These are phyloP conservation scores for Malania oleifera DNA, from an alignment of 164 flowering plant genomes.

Conservation along the genomic window DNA sequence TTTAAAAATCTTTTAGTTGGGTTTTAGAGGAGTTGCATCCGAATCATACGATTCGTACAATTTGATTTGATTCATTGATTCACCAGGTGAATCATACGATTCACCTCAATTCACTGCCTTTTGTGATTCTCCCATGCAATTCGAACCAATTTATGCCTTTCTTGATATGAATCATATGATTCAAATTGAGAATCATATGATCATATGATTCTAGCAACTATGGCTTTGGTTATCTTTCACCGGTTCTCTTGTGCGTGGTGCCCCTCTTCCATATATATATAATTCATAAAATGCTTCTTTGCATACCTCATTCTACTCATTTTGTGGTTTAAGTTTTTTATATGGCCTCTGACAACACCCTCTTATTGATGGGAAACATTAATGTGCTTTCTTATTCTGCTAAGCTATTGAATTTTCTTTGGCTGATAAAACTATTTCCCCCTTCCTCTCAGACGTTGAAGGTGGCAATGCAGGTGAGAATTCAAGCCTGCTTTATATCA, in stretches of 20 bases:
- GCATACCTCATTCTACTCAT: not conserved
- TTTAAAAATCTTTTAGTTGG: too few species aligned
- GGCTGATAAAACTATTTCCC: conserved; percentile 2
- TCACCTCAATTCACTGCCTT: too few species aligned
- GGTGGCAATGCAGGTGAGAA: conserved; percentile 18
- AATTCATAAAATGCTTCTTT: not conserved
- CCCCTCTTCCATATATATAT: not conserved
- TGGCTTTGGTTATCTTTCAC: not conserved
- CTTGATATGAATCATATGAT: too few species aligned
- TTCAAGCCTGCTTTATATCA: conserved; percentile 27
- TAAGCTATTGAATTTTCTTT: not conserved
- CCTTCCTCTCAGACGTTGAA: conserved; percentile 33
- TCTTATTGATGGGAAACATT: not conserved
- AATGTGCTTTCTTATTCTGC: not conserved
- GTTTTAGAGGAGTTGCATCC: too few species aligned
- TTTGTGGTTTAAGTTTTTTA: not conserved
- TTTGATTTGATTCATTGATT: too few species aligned
- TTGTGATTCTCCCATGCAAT: too few species aligned
- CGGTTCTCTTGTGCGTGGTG: not conserved
- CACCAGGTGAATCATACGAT: too few species aligned
- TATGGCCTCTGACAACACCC: not conserved
- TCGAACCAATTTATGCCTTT: too few species aligned
- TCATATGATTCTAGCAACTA: not conserved
- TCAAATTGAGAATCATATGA: too few species aligned
- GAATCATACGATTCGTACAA: too few species aligned